These are phyloP conservation scores for Lotus japonicus DNA, from an alignment of 306 rosid genomes.

Conservation along the genomic window DNA sequence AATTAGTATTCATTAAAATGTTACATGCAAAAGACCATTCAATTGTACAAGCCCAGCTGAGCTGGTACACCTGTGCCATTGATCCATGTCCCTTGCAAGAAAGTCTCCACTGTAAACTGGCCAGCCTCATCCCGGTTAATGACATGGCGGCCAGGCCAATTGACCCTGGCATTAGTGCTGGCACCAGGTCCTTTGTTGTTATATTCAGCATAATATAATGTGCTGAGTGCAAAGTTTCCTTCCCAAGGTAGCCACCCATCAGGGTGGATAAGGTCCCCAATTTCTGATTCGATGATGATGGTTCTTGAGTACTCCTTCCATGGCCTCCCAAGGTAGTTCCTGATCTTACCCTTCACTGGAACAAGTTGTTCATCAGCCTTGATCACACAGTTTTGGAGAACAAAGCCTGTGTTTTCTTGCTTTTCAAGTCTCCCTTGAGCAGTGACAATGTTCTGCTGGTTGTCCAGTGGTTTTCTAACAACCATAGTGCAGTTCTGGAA, in stretches of 20 bases:
- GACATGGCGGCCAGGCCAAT: conserved; percentile 51
- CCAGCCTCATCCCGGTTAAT: conserved; percentile 46
- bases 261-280: conserved; percentile 44
- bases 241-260: conserved; percentile 70
- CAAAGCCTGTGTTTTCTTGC: conserved; percentile 45
- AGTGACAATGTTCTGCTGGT: conserved; percentile 54
- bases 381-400: conserved; percentile 56
- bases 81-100: conserved; percentile 66
- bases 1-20: background rate
- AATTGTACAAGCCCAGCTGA: conserved; percentile 35
- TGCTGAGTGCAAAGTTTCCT: conserved; percentile 58
- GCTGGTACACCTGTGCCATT: conserved; percentile 36
- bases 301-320: conserved; percentile 71
- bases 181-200: conserved; percentile 67
- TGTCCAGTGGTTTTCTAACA: conserved; percentile 43
- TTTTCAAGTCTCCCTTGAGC: conserved; percentile 58
- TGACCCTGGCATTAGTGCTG: conserved; percentile 40
- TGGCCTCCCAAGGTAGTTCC: conserved; percentile 75
- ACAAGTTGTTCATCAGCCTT: conserved; percentile 26
- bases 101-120: conserved; percentile 39
- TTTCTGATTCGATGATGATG: conserved; percentile 58
- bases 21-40: background rate
- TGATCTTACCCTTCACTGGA: conserved; percentile 10
- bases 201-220: conserved; percentile 63
- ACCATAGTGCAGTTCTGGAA: conserved; percentile 58